Evolutionary conservation across 75 land plant genomes (phyloP), one percentile per base, ranked within the genome.

Genomic region (Sequoiadendron giganteum): DNA sequence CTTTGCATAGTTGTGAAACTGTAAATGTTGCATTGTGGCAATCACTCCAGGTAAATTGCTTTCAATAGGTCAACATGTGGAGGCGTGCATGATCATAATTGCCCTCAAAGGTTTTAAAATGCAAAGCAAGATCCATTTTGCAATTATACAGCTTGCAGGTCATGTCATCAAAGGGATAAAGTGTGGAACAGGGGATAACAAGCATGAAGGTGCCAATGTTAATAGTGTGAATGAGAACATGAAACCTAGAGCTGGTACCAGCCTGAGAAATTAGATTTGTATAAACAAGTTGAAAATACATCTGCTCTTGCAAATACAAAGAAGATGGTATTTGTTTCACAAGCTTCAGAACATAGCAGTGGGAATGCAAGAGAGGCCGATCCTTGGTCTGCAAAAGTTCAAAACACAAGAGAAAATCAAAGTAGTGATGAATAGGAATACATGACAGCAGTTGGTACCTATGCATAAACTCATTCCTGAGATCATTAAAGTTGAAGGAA

Each of bases 211-310:
- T 86, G 87, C 83, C 40, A 79, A 83, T 78, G 81, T 86, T 43
- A 90, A 85, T n/a, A 88, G 47, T 18, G 92, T 91, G 82, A 54
- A 70, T 9, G 90, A 91, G 38, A 89, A 90, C 85, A 84, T 89
- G 83, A 93, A 88, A 78, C 87, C 92, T 85, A 96, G 95, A 61
- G 89, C 55, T 48, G 87, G 28, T 70, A 61, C 89, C 92, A 91
- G 40, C 38, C 88, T 73, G 89, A 87, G 61, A 92, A 86, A 36
- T 65, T 36, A 86, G 89, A 58, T 45, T 39, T 84, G 70, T 78
- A 86, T 28, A 91, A 56, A 49, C 91, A 91, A 39, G 32, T 87
- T 42, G 85, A 86, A 65, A 89, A 58, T 8, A 48, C 75, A 90
- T 83, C 30, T 77, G 39, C 38, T 90, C 52, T 40, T 84, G 49